These are phyloP conservation scores for Dionaea muscipula DNA, from an alignment of 179 eudicot genomes.

Conservation along the genomic window DNA sequence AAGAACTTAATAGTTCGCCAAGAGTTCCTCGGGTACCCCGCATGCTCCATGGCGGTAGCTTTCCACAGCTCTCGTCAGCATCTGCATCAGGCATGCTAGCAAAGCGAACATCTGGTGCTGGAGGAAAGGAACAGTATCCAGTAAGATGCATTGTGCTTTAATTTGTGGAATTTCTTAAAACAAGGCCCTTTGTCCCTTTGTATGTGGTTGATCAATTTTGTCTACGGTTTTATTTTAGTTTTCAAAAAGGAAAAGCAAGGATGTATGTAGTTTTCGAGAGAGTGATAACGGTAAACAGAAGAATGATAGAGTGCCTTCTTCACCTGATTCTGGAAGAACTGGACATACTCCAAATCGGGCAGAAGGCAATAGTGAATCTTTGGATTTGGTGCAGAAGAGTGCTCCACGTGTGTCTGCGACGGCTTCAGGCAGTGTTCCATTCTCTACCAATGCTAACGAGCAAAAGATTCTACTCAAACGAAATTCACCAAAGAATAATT, in stretches of 20 bases:
- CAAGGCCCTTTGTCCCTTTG: too few species aligned
- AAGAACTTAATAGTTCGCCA: constrained; percentile 95
- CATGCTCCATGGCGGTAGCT: constrained; percentile 69
- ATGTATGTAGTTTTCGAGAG: constrained; percentile 35
- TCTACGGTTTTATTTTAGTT: constrained; percentile 25
- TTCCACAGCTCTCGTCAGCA: constrained; percentile 66
- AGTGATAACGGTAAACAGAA: constrained; percentile 42
- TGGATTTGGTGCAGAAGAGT: constrained; percentile 34
- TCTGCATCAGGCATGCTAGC: constrained; percentile 47
- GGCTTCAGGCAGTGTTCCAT: constrained; percentile 32
- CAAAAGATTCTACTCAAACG: constrained; percentile 27
- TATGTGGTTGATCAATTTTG: background rate
- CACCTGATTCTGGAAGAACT: constrained; percentile 37
- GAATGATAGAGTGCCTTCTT: constrained; percentile 32
- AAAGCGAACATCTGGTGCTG: constrained; percentile 63
- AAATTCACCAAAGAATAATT: constrained; percentile 30
- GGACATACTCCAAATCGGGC: constrained; percentile 32
- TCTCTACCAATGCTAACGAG: constrained; percentile 41
- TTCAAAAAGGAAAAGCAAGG: constrained; percentile 65
- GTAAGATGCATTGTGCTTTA: constrained; percentile 21
- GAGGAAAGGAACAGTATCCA: constrained; percentile 53
- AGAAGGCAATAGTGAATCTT: constrained; percentile 34
- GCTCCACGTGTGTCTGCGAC: constrained; percentile 24
- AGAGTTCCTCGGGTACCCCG: constrained; percentile 97
- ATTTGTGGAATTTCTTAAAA: too few species aligned